A percentile compares a stretch with the other conserved stretches of the same genome.
Conservation (phyloP, 257 asterid genomes). For the Solanum rostratum region DNA sequence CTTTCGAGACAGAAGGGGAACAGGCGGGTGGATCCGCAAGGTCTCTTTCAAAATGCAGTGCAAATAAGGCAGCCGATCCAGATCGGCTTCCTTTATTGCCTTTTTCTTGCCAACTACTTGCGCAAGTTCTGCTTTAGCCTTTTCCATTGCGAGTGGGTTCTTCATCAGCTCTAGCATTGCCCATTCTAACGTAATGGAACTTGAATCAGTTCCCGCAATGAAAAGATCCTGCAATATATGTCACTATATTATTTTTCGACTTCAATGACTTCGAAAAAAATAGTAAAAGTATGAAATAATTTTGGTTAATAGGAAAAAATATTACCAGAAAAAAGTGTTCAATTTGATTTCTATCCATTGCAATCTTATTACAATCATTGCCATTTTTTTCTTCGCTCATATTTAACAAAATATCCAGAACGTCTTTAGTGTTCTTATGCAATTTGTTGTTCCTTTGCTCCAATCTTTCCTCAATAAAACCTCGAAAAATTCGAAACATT, state of each 20-base stretch:
- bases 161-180: conserved; percentile 59
- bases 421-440: neutral
- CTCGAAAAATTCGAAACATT: conserved; percentile 14
- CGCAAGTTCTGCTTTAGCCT: conserved; percentile 46
- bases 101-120: conserved; percentile 39
- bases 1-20: conserved; percentile 50
- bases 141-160: conserved; percentile 43
- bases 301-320: no score
- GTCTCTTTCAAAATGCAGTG: conserved; percentile 50
- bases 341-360: neutral
- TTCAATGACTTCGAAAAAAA: no score
- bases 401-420: neutral
- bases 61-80: conserved; percentile 44
- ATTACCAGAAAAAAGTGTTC: neutral
- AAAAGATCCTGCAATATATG: conserved; percentile 46
- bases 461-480: conserved; percentile 35
- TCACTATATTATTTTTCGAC: no score
- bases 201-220: conserved; percentile 54
- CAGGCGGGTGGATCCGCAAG: conserved; percentile 54
- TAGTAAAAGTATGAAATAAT: no score
- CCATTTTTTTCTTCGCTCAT: neutral
- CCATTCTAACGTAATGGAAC: conserved; percentile 64
- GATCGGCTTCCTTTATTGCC: conserved; percentile 32
- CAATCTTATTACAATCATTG: no score
- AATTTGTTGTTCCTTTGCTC: conserved; percentile 3